Percentiles rank a stretch among this genome's conserved stretches.
phyloP scores from a whole-genome alignment of 345 rosid species.

The Eucalyptus marginata region DNA sequence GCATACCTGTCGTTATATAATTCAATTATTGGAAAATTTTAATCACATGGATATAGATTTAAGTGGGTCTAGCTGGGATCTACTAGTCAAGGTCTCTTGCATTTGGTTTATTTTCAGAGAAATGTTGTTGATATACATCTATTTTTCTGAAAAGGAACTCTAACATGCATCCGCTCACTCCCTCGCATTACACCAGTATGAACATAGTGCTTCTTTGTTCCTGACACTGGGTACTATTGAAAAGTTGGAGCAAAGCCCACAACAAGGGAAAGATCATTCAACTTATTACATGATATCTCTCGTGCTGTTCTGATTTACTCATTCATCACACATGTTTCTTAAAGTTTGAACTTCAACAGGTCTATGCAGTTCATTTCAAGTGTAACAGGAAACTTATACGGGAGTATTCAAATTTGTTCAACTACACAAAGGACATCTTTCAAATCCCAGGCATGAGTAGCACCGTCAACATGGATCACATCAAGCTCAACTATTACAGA shows the following conservation, averaged over 20 bases:
- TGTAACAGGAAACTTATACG: slow-evolving; percentile 32
- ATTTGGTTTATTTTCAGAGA: background rate
- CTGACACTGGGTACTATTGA: background rate
- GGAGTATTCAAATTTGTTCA: slow-evolving; percentile 36
- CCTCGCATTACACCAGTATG: background rate
- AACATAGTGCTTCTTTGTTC: background rate
- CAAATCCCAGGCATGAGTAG: slow-evolving; percentile 27
- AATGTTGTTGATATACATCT: background rate
- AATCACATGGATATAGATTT: background rate
- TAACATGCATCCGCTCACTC: background rate
- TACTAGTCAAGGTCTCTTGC: background rate
- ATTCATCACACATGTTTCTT: background rate
- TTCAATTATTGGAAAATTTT: background rate
- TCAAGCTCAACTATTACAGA: slow-evolving; percentile 26
- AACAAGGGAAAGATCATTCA: background rate
- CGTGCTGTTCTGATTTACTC: background rate
- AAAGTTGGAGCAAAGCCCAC: background rate
- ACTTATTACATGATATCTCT: background rate
- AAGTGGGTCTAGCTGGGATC: background rate
- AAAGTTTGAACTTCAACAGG: slow-evolving; percentile 4
- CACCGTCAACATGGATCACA: slow-evolving; percentile 29
- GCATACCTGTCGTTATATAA: background rate
- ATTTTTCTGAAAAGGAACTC: background rate
- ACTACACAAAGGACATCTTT: slow-evolving; percentile 26
- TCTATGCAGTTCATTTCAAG: slow-evolving; percentile 40